Base-by-base conservation (phyloP, 306 rosid genomes). In the Cucurbita ficifolia region DNA sequence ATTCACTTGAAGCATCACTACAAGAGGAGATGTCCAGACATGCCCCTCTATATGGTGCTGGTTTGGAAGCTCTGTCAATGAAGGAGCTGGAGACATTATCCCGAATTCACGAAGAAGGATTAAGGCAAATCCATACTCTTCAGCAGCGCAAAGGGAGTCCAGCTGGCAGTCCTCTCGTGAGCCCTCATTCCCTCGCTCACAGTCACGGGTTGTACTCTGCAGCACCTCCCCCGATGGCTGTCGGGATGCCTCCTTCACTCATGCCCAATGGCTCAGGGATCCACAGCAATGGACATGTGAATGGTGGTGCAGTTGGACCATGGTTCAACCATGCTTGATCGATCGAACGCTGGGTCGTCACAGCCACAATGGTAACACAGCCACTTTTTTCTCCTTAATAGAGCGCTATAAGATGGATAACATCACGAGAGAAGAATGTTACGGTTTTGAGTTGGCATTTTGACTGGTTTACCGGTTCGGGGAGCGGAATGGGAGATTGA, bases 1-100 rank as follows among this genome's bases (percentile, higher is more conserved):
- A 91, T 84, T 83, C 92, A 11, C 90, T 91, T 1, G 96, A 91
- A 84, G 85, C 87, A 52, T 91, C 99, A 45, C 96, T 95, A 17
- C 92, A 89, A 78, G 99, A 95, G 85, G 99, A 95, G 87, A 91
- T 95, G 96, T 88, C 99, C 12, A 85, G 96, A 21, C 97, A 95
- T 77, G 99, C 97, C 62, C 97, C 99, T 76, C 80, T 95, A 4
- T 95, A 91, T 58, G 99, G 99, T 54, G 97, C 92, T 33, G 99
- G 99, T 71, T 81, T 95, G 79, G 97, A 95, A 79, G 95, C 96
- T 77, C 84, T 95, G 58, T 91, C 99, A 62, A 82, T 86, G 96
- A 88, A 91, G 80, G 99, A 95, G 79, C 87, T 95, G 82, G 97
- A 95, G 83, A 91, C 96, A 6, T 76, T 95, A 50, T 78, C 99